A percentile compares a stretch with the other conserved stretches of the same genome.
Conservation (phyloP, 2,329 filamentous ascomycete genomes). For the Magnaporthiopsis incrustans region DNA sequence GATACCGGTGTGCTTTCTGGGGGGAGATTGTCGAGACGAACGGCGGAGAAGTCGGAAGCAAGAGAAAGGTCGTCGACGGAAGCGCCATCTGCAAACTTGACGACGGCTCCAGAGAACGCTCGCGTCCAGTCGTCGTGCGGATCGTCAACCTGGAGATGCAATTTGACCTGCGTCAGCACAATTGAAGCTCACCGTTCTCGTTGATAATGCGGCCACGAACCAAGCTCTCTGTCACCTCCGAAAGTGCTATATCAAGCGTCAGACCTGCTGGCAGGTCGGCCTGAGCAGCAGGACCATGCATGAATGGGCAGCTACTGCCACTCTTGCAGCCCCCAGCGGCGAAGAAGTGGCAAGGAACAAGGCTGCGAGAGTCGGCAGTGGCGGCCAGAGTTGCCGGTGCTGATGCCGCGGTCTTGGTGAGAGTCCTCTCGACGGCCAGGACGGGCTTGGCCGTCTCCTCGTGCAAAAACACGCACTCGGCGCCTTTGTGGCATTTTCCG, state of each 20-base stretch:
- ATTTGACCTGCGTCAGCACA: no score
- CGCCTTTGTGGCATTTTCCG: not conserved
- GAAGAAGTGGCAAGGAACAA: slow-evolving; percentile 4
- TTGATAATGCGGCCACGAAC: no score
- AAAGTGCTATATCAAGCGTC: not conserved
- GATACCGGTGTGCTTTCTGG: slow-evolving; percentile 10
- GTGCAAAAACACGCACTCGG: not conserved
- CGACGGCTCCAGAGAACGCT: slow-evolving; percentile 19
- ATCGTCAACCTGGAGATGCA: slow-evolving; percentile 6
- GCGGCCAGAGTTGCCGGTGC: no score
- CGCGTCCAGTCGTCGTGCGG: slow-evolving; percentile 11
- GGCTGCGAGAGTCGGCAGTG: not conserved
- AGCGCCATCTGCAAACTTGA: slow-evolving; percentile 25
- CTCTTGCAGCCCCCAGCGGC: slow-evolving; percentile 2
- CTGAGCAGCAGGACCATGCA: not conserved
- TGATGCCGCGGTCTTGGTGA: no score
- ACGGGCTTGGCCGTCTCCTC: not conserved
- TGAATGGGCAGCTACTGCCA: slow-evolving; percentile 9
- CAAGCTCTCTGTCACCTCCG: no score
- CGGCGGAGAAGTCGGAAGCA: slow-evolving; percentile 27
- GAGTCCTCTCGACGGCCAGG: no score
- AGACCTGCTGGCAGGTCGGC: no score
- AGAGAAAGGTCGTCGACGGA: slow-evolving; percentile 20
- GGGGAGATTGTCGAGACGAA: slow-evolving; percentile 24
- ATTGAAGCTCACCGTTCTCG: no score